A percentile compares a stretch with the other conserved stretches of the same genome.
Conservation (phyloP, 208 protist genomes). For the Wallacemonas sp. region DNA sequence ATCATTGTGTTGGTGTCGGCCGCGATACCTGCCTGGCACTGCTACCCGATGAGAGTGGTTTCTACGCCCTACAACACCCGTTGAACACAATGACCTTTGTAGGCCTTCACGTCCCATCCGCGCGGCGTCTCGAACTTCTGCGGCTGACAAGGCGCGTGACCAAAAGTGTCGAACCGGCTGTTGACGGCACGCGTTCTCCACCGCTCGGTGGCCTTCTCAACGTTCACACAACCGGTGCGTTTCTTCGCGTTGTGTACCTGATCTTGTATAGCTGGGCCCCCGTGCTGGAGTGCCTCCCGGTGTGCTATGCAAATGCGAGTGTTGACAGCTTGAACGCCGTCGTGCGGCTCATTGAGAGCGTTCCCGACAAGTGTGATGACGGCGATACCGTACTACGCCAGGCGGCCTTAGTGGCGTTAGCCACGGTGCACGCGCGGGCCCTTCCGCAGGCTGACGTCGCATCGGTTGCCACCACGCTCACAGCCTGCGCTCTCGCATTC, state of each 20-base stretch:
- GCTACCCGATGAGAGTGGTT: constrained; percentile 70
- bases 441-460: neutral
- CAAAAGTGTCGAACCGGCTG: neutral
- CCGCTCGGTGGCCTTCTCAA: too few species aligned
- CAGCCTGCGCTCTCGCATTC: neutral
- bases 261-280: neutral
- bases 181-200: too few species aligned
- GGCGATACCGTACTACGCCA: neutral
- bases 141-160: neutral
- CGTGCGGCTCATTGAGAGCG: neutral
- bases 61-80: constrained; percentile 71
- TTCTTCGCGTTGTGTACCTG: neutral
- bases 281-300: neutral
- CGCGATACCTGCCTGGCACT: constrained; percentile 64
- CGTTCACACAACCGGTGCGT: neutral
- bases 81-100: constrained; percentile 69
- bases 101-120: constrained; percentile 23
- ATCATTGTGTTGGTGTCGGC: constrained; percentile 65
- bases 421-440: neutral
- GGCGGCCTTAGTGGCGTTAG: neutral
- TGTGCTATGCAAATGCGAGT: neutral
- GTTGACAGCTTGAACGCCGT: neutral
- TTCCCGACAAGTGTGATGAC: too few species aligned
- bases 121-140: neutral
- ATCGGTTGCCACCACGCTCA: neutral